phyloP scores from a whole-genome alignment of 805 yeast genomes.

The Candida xiaguanensis region DNA sequence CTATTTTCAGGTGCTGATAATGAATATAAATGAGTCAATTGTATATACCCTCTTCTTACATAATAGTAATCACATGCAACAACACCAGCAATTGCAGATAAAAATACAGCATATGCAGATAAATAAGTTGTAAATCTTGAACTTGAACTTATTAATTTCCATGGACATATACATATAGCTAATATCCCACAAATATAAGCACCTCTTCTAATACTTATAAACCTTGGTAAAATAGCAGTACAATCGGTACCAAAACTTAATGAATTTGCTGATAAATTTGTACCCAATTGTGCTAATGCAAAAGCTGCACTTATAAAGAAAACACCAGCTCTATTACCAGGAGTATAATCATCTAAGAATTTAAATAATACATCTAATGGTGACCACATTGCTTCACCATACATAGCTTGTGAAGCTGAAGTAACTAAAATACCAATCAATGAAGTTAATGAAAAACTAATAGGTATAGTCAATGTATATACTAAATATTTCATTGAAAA shows the following conservation, averaged over 20 bases:
- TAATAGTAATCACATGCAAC: slow-evolving; percentile 43
- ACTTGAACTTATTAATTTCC: slow-evolving; percentile 39
- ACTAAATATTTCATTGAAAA: slow-evolving; percentile 38
- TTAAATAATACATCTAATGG: slow-evolving; percentile 75
- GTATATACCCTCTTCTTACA: slow-evolving; percentile 69
- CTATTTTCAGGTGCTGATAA: slow-evolving; percentile 32
- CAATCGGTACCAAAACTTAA: slow-evolving; percentile 41
- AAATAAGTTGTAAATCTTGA: slow-evolving; percentile 40
- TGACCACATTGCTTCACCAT: slow-evolving; percentile 73
- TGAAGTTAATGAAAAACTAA: slow-evolving; percentile 76
- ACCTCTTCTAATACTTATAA: slow-evolving; percentile 39
- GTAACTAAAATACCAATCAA: slow-evolving; percentile 82
- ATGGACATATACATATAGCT: slow-evolving; percentile 38
- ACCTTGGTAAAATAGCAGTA: slow-evolving; percentile 37
- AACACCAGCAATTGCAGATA: slow-evolving; percentile 42
- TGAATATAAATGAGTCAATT: slow-evolving; percentile 61
- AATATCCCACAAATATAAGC: slow-evolving; percentile 37
- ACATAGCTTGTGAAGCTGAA: slow-evolving; percentile 67
- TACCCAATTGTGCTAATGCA: slow-evolving; percentile 42
- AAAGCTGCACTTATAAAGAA: slow-evolving; percentile 35
- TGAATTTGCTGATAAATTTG: slow-evolving; percentile 40
- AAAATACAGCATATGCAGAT: slow-evolving; percentile 41
- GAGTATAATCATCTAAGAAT: slow-evolving; percentile 47
- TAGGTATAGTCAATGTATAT: slow-evolving; percentile 62
- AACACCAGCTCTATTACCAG: slow-evolving; percentile 42